Base-by-base conservation (phyloP, 257 asterid genomes). In the Rubia yunnanensis region DNA sequence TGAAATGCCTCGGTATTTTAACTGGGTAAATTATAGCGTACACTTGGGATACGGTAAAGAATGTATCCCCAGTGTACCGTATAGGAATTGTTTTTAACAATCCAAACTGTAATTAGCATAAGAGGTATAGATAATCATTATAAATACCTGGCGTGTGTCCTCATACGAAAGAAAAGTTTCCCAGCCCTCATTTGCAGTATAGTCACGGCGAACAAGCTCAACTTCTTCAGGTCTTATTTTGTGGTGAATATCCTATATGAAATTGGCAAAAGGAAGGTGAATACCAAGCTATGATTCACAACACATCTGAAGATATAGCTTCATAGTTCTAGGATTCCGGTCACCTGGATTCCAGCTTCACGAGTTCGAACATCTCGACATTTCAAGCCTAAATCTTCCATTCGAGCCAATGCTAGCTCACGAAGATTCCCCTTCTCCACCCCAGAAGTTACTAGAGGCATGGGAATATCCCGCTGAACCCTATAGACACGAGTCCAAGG, bases 401-500 rank as follows among this genome's bases (percentile, higher is more conserved):
- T 94, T 63, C 97, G 80, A 68, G 99, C 96, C 73, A 94, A 80
- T 69, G 99, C 97, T 53, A 94, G 83, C 79, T 94, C 99, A 34
- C 97, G 86, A 67, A 94, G 99, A 82, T 90, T 94, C 55, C 99
- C 99, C 70, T 94, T 94, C 88, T 94, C 99, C 54, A 94, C 99
- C 65, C 97, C 99, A 55, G 97, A 94, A 67, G 99, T 90, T 46
- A 90, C 99, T 30, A 94, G 82, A 72, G 99, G 97, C 99, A 94
- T 94, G 52, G 99, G 99, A 72, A 94, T 94, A 80, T 94, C 97
- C 56, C 99, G 84, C 74, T 94, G 97, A 78, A 94, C 99, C 84
- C 97, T 85, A 70, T 94, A 94, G 59, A 94, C 97, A 69, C 97
- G 99, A 48, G 97, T 94, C 99, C 99, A 94, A 0, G 99, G 99